Base-by-base conservation (phyloP, 1,284 basidiomycete genomes). In the Fomitopsis betulina region DNA sequence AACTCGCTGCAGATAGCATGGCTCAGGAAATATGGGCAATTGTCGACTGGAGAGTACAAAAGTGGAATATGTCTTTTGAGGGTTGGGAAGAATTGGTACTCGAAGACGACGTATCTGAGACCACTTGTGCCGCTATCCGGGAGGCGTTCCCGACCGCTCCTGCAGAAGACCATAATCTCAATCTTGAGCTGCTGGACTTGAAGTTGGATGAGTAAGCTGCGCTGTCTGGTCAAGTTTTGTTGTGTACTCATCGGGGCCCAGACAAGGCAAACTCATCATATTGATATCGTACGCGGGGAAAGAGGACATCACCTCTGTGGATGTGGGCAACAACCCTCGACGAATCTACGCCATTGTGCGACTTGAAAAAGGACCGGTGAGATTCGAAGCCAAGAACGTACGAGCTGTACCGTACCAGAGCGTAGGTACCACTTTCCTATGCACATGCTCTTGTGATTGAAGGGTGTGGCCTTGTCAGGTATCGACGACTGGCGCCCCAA, bases 361-460 rank as follows among this genome's bases (percentile, higher is more conserved):
- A 55, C 63, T 90, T 10, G 71, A 76, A 17, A 67, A 74, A 55
- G 62, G 71, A n/a, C 72, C 72, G 5, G 76, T 76, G 5, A 65
- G 65, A 0, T 79, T 85, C 67, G 67, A 72, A 30, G 76, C 85
- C 9, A 72, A 79, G 32, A 73, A 73, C 13, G 71, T 86, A 33
- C 81, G 76, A 47, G 76, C 76, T 38, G 83, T 92, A 6, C 89
- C 89, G 17, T 91, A 91, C 67, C 85, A 91, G 70, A 86, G 83
- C 59, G 90, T 91, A 64, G 67, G 86, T 71, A 10, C 0, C 10
- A 3, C 23, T 23, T 23, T 67, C 19, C 58, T 37, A 9, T 37
- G 35, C 13, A 37, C 35, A 10, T 12, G 13, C 4, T 15, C 3
- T 6, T 15, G 13, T 37, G 35, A 12, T 12, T 37, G 5, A 37